Conservation (phyloP, 1,284 basidiomycete species). For the Ganoderma boninense region DNA sequence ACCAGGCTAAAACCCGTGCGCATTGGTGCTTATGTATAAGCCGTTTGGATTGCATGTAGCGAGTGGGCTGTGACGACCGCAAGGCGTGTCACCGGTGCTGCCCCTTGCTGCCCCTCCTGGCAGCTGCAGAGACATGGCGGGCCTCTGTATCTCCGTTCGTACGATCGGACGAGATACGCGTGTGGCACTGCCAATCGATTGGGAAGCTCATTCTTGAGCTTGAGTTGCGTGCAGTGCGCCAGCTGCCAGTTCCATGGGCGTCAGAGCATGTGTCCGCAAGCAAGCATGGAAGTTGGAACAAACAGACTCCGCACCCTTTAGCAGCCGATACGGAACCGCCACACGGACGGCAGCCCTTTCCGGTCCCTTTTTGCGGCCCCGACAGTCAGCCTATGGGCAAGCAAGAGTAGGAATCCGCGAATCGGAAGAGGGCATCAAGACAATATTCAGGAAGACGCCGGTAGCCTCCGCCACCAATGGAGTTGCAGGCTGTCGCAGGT, state of each 20-base stretch:
- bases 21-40: conserved; percentile 2
- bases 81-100: not conserved
- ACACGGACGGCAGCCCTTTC: not conserved
- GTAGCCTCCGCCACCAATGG: not conserved
- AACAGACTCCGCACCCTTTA: not conserved
- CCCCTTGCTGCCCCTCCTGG: not conserved
- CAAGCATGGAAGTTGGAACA: not conserved
- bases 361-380: no score
- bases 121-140: not conserved
- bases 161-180: not conserved
- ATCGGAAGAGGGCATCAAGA: not conserved
- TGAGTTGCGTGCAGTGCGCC: not conserved
- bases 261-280: not conserved
- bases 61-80: not conserved
- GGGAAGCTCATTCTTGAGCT: not conserved
- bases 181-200: conserved; percentile 1
- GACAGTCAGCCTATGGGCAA: no score
- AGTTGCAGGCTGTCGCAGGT: not conserved
- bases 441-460: not conserved
- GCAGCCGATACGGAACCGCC: not conserved
- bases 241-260: not conserved
- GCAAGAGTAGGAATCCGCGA: not conserved
- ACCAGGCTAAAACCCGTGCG: not conserved
- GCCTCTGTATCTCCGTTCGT: not conserved
- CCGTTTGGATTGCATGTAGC: not conserved